These are phyloP conservation scores for Cylindrotheca closterium DNA, from an alignment of 108 stramenopile genomes.

Conservation along the genomic window DNA sequence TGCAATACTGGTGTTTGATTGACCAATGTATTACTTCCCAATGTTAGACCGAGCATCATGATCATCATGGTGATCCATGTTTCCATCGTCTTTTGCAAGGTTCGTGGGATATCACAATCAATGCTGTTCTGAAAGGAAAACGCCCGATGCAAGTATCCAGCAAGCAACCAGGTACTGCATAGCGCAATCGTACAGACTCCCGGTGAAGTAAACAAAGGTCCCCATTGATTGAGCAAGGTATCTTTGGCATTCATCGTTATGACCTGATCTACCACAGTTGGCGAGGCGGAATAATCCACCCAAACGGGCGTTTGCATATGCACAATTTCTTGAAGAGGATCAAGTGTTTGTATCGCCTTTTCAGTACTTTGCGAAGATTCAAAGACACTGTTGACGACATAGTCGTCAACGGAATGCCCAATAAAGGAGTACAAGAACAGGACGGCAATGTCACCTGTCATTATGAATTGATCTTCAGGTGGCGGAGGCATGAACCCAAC, in stretches of 20 bases:
- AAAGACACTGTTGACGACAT: conserved; percentile 22
- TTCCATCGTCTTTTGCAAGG: conserved; percentile 54
- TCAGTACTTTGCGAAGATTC: conserved; percentile 6
- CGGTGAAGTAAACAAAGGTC: conserved; percentile 52
- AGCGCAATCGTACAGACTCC: conserved; percentile 63
- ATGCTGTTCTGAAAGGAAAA: conserved; percentile 65
- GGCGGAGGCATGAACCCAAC: conserved; percentile 44
- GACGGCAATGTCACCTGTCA: conserved; percentile 71
- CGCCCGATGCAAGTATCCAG: conserved; percentile 56
- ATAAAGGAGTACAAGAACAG: conserved; percentile 78
- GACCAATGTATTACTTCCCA: conserved; percentile 28
- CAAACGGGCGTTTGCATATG: conserved; percentile 51
- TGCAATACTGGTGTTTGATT: not conserved
- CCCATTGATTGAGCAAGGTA: conserved; percentile 41
- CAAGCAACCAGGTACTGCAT: conserved; percentile 65
- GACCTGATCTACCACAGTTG: conserved; percentile 20
- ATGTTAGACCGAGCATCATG: conserved; percentile 43
- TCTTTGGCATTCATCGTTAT: conserved; percentile 23
- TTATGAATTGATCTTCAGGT: conserved; percentile 73
- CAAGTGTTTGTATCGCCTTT: conserved; percentile 21
- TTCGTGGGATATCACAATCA: conserved; percentile 46
- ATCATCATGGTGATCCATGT: conserved; percentile 59
- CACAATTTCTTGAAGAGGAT: conserved; percentile 5
- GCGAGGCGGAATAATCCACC: conserved; percentile 44
- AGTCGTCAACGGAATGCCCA: conserved; percentile 61